phyloP scores from a whole-genome alignment of 257 asterid species.

The Mitragyna speciosa region DNA sequence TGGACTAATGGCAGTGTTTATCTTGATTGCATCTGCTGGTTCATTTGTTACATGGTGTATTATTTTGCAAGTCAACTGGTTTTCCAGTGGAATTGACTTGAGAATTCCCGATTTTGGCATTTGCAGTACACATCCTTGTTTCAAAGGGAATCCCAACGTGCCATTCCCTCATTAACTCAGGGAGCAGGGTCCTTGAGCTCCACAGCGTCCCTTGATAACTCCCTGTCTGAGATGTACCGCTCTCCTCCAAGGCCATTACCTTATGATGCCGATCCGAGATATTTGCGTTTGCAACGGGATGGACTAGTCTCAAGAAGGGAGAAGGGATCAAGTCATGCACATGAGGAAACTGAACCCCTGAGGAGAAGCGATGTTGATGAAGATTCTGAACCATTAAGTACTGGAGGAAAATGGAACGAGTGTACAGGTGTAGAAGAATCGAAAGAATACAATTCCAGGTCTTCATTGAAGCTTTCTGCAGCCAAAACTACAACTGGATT shows the following conservation, averaged over 20 bases:
- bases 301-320: constrained; percentile 76
- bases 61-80: not conserved
- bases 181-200: constrained; percentile 61
- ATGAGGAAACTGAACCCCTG: constrained; percentile 76
- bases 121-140: constrained; percentile 75
- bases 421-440: constrained; percentile 54
- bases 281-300: constrained; percentile 62
- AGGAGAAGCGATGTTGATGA: constrained; percentile 65
- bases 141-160: constrained; percentile 63
- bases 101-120: constrained; percentile 16
- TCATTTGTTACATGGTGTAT: not conserved
- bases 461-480: constrained; percentile 48
- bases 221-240: constrained; percentile 74
- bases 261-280: constrained; percentile 79
- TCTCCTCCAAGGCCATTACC: constrained; percentile 97
- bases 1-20: not conserved
- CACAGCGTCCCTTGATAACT: constrained; percentile 59
- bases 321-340: constrained; percentile 75
- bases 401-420: constrained; percentile 62
- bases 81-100: constrained; percentile 16
- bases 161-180: constrained; percentile 51
- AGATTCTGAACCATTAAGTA: constrained; percentile 49
- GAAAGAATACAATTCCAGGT: constrained; percentile 53
- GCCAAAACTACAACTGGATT: constrained; percentile 49
- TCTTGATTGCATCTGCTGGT: not conserved